Evolutionary conservation across 192 early-diverging fungal genomes (phyloP), one percentile per base, ranked within the genome.

Genomic region (Mycoemilia scoparia): DNA sequence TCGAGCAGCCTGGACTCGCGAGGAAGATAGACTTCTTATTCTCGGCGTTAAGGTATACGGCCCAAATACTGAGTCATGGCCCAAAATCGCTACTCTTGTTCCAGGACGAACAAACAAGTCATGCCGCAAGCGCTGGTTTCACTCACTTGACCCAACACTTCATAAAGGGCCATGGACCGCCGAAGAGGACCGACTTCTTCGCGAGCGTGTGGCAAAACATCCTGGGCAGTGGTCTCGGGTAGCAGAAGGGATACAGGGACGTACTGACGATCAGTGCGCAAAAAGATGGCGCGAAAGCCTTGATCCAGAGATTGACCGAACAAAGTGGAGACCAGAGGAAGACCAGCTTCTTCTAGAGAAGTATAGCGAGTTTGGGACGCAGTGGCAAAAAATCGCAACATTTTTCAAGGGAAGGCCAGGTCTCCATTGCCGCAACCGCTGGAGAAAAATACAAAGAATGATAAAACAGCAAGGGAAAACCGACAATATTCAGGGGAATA

Each of bases 191-290:
- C 54, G 59, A 0, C 31, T 82, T 20, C 59, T 91, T 41, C 60
- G 67, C 19, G 51, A 77, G 32, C 78, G 77, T 7, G 77, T 87
- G 7, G 43, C 60, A 11, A 64, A 70, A 46, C 66, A 64, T 48
- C 74, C 72, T n/a, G 65, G 69, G 21, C 71, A 80, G 60, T 92
- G 87, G 87, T 75, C 74, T 36, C 68, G 71, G 24, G 78, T 92
- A 24, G 77, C 83, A 10, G 69, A 76, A 41, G 61, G 60, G 34
- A 76, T 92, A 29, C 55, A 60, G 3, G 84, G 84, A 11, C 60
- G 87, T 11, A 88, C 79, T 9, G 82, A 82, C 39, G 79, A 82
- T 41, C 85, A 88, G 43, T 92, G 87, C 42, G 81, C 84, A 21
- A 87, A 87, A 44, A 65, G 87, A 18, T 91, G 86, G 74, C 63